A percentile compares a stretch with the other conserved stretches of the same genome.
These are phyloP conservation scores for Raphidocelis subcapitata DNA, from an alignment of 139 green algal species.

Conservation along the genomic window DNA sequence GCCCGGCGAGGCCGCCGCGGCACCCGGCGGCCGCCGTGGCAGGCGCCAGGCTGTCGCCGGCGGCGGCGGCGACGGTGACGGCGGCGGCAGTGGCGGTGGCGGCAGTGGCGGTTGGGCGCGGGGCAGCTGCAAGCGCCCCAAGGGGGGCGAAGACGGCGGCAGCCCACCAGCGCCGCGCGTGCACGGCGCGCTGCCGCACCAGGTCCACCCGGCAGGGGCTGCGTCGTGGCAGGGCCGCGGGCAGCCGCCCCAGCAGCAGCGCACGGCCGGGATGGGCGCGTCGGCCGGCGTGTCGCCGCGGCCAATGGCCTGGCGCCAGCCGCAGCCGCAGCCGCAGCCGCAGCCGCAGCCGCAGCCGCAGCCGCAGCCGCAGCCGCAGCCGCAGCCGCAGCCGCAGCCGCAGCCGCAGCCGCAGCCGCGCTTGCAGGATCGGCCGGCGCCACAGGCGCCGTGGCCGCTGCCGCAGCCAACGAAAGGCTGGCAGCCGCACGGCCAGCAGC, in stretches of 20 bases:
- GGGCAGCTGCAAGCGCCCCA: background rate
- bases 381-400: background rate
- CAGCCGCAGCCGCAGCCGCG: slow-evolving; percentile 2
- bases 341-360: background rate
- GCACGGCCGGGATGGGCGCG: no score
- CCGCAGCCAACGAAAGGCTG: background rate
- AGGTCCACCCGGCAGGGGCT: background rate
- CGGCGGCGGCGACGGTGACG: no score
- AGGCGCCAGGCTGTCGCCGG: no score
- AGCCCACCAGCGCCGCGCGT: background rate
- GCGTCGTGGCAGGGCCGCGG: background rate
- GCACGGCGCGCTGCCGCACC: background rate
- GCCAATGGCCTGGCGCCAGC: background rate
- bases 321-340: background rate
- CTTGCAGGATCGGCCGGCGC: background rate
- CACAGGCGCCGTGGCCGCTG: background rate
- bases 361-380: background rate
- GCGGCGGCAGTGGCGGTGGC: no score
- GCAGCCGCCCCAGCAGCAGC: no score
- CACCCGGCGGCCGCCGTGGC: no score
- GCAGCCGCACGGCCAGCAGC: background rate
- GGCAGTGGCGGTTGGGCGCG: background rate
- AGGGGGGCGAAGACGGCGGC: background rate
- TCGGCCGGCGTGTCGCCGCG: no score
- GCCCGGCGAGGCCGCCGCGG: no score